Percentiles rank a stretch among this genome's conserved stretches.
Conservation (phyloP, 208 protist genomes). For the Wallacemonas sp. region DNA sequence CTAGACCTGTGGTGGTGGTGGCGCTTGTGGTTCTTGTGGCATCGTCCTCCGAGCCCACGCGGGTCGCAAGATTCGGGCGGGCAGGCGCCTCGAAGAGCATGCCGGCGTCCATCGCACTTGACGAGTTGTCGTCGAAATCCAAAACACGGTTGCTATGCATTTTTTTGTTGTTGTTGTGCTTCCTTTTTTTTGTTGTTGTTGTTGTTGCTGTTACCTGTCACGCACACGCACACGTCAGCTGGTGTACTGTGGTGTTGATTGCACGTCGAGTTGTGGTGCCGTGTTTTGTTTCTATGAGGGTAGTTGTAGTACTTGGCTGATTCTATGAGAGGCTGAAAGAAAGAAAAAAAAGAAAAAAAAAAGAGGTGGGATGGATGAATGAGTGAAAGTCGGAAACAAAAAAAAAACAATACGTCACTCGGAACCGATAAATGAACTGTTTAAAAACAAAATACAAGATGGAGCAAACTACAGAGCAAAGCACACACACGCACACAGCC, state of each 20-base stretch:
- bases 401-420: not conserved
- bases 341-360: constrained; percentile 11
- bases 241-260: too few relatives aligned
- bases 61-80: too few relatives aligned
- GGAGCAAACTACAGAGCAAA: too few relatives aligned
- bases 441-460: constrained; percentile 2
- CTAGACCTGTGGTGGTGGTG: not conserved
- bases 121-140: constrained; percentile 13
- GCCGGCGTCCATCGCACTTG: not conserved
- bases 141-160: constrained; percentile 3
- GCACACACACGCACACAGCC: too few relatives aligned
- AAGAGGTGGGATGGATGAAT: constrained; percentile 23
- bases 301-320: too few relatives aligned
- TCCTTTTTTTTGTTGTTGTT: constrained; percentile 13
- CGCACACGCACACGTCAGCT: too few relatives aligned
- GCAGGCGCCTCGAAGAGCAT: constrained; percentile 7
- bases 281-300: too few relatives aligned
- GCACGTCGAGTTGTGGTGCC: too few relatives aligned
- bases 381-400: not conserved
- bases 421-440: too few relatives aligned
- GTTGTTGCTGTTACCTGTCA: constrained; percentile 11
- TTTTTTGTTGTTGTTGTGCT: not conserved
- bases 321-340: too few relatives aligned
- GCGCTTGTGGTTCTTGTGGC: not conserved
- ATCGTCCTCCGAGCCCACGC: too few relatives aligned